These are phyloP conservation scores for Tulasnella sp. DNA, from an alignment of 768 basidiomycete species.

Conservation along the genomic window DNA sequence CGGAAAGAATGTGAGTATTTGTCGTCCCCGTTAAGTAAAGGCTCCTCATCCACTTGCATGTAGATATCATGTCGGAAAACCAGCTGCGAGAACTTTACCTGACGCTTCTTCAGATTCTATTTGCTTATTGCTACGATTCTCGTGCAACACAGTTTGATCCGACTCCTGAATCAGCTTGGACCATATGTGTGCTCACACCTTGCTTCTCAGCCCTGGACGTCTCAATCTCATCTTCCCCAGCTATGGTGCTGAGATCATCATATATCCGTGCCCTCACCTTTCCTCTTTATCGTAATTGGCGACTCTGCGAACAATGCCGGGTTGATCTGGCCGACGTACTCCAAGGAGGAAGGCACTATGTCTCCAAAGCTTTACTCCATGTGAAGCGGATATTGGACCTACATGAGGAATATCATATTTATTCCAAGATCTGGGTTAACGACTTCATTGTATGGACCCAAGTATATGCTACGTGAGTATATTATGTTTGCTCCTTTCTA, in stretches of 20 bases:
- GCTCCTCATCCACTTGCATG: neutral
- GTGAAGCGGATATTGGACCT: slow-evolving; percentile 63
- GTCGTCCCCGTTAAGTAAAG: neutral
- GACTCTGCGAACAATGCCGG: slow-evolving; percentile 54
- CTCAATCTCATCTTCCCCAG: slow-evolving; percentile 36
- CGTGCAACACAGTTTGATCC: slow-evolving; percentile 66
- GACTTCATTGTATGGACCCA: slow-evolving; percentile 78
- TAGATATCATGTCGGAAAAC: slow-evolving; percentile 46
- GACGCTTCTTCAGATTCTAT: slow-evolving; percentile 55
- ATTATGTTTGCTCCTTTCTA: neutral
- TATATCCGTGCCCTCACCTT: slow-evolving; percentile 66
- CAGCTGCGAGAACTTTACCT: slow-evolving; percentile 56
- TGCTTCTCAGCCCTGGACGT: slow-evolving; percentile 72
- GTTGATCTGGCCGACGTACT: slow-evolving; percentile 49
- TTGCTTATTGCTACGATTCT: slow-evolving; percentile 69
- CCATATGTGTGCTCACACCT: slow-evolving; percentile 55
- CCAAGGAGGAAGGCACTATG: slow-evolving; percentile 43
- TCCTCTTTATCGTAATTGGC: slow-evolving; percentile 69
- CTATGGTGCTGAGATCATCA: slow-evolving; percentile 38
- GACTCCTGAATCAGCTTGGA: slow-evolving; percentile 85
- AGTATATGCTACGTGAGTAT: slow-evolving; percentile 49
- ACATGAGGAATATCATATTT: slow-evolving; percentile 80
- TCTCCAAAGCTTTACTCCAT: slow-evolving; percentile 55
- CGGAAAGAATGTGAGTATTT: slow-evolving; percentile 38
- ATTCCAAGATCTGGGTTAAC: slow-evolving; percentile 75